A percentile compares a stretch with the other conserved stretches of the same genome.
These are phyloP conservation scores for Penicillium macrosclerotiorum DNA, from an alignment of 495 filamentous ascomycete genomes.

Conservation along the genomic window DNA sequence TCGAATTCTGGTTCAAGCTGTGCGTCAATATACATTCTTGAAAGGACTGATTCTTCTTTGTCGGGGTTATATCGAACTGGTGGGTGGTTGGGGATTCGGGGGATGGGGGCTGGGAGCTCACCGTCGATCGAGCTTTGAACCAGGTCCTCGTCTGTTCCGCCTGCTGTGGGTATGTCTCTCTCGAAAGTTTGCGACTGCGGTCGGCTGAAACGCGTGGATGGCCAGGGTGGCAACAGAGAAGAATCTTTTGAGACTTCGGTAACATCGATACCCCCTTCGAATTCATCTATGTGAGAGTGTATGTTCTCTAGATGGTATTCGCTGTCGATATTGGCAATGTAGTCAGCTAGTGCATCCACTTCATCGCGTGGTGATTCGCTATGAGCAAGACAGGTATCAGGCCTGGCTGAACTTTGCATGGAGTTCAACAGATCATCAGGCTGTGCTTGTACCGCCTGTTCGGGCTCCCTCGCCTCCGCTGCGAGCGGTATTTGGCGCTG, in stretches of 20 bases:
- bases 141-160: neutral
- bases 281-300: conserved; percentile 3
- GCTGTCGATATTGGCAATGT: conserved; percentile 67
- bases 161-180: neutral
- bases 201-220: too few species aligned
- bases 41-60: conserved; percentile 9
- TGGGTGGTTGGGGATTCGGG: too few species aligned
- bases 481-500: neutral
- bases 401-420: too few species aligned
- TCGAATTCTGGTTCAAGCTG: conserved; percentile 13
- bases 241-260: conserved; percentile 1
- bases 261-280: conserved; percentile 13
- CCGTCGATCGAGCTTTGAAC: conserved; percentile 10
- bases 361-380: conserved; percentile 12
- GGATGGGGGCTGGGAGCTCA: conserved; percentile 4
- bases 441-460: neutral
- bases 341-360: conserved; percentile 66
- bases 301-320: conserved; percentile 20
- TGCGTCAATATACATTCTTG: conserved; percentile 18
- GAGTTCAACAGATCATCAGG: too few species aligned
- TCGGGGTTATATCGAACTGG: neutral
- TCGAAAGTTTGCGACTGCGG: too few species aligned
- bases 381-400: too few species aligned
- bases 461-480: neutral
- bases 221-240: too few species aligned